Base-by-base conservation (phyloP, 352 stramenopile species). In the Blastocystis sp. region DNA sequence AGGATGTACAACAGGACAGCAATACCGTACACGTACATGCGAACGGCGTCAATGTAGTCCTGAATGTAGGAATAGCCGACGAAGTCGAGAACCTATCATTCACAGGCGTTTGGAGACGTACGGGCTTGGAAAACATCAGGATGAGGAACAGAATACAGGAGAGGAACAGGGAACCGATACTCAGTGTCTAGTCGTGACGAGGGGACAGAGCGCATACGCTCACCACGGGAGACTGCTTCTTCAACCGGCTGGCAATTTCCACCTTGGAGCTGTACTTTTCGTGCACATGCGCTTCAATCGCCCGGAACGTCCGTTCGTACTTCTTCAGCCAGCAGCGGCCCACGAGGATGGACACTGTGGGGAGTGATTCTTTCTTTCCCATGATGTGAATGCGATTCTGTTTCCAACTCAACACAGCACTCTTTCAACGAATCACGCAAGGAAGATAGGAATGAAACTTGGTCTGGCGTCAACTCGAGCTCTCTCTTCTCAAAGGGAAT, bases 71-170 rank as follows among this genome's bases (percentile, higher is more conserved):
- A 45, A 67, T 29, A 85, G 26, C 24, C 9, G 24, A 35, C 55
- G 45, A 31, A 85, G 29, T 85, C 74, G 24, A 85, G 35, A 45
- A 85, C 55, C 50, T 67, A 39, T 51, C 26, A 29, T 35, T 55
- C n/a, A 85, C 1, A 29, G 51, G 26, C 2, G 1, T 35, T 50
- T 35, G n/a, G 10, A n/a, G 4, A 16, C 39, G 9, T 85, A 85
- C 74, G 24, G 74, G 50, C n/a, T 63, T 62, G 24, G 51, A 67
- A 69, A 85, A 85, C 74, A 85, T 85, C 21, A 85, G 50, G 37
- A 85, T 69, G 16, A 85, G 10, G 31, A 85, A 85, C 12, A 85
- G 24, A 21, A 85, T 31, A 3, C 41, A 62, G 51, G 74, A 85
- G 55, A 62, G 31, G 26, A 45, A 69, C 21, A 85, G 55, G 66